Conservation (phyloP, 495 filamentous ascomycete species). For the Penicillium cinerascens region DNA sequence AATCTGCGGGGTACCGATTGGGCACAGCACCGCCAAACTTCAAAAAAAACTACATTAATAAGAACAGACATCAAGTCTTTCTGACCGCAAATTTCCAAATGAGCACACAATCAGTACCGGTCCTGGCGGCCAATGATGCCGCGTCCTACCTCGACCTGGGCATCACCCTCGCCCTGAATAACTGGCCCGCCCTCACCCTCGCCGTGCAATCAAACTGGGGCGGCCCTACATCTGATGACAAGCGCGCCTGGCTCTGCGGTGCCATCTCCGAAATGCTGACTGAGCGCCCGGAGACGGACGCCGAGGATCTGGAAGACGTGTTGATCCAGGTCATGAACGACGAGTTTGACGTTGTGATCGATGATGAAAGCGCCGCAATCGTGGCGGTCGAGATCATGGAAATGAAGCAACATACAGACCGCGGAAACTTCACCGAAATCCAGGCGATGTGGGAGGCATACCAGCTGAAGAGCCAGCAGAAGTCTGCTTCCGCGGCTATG, state of each 20-base stretch:
- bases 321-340: constrained; percentile 88
- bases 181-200: constrained; percentile 82
- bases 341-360: constrained; percentile 88
- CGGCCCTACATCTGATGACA: constrained; percentile 77
- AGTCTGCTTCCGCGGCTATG: constrained; percentile 47
- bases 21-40: not conserved
- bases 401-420: constrained; percentile 55
- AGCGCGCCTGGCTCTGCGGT: constrained; percentile 95
- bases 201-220: constrained; percentile 88
- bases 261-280: constrained; percentile 78
- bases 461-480: constrained; percentile 52
- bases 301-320: constrained; percentile 77
- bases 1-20: not conserved
- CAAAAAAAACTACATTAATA: not conserved
- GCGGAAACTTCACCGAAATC: constrained; percentile 65
- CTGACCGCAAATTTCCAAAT: constrained; percentile 14
- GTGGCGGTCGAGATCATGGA: constrained; percentile 70
- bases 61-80: not conserved
- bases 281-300: constrained; percentile 68
- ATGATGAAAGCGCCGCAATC: constrained; percentile 77
- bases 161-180: constrained; percentile 72
- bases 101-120: constrained; percentile 18
- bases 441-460: constrained; percentile 65
- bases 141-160: constrained; percentile 69
- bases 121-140: constrained; percentile 18